Evolutionary conservation across 2,329 filamentous ascomycete species (phyloP), one percentile per base, ranked within the genome.

Genomic region (Aspergillus japonicus): DNA sequence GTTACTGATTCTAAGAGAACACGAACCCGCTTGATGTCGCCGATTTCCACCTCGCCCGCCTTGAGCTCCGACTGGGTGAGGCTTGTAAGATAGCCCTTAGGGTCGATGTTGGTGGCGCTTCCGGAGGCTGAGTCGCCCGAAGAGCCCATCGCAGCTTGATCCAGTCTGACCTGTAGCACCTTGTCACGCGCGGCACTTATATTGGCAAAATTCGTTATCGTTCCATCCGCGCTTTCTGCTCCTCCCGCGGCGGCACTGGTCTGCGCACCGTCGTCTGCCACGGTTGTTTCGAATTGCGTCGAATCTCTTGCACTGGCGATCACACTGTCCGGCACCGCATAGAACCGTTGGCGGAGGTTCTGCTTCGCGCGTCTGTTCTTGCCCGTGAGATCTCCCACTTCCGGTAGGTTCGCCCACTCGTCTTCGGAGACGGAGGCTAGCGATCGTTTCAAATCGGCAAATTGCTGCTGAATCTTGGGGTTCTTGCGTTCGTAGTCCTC

Each of bases 401-500:
- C 96, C 5, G 95, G 96, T 47, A 99, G 82, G 69, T 88, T 96
- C 44, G 92, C 92, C 95, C 95, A 99, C 69, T 99, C 93, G 63
- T 99, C 94, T 73, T 98, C 94, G 48, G 91, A 90, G 29, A 99
- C 90, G 5, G 88, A 90, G 47, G 90, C 89, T 42, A 99, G 84
- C 5, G 91, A 92, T 71, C 96, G 87, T 78, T 99, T 99, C 54
- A 98, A 80, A 69, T 98, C 95, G 73, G 93, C 92, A 75, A 99
- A 99, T 76, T 99, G 95, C 68, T 97, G 91, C 73, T 96, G 91
- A 55, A 99, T 97, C 78, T 98, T 99, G 14, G 95, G 95, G 74
- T 99, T 98, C 75, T 96, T 94, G 68, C 89, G 88, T 80, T 99
- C 94, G 83, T 96, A 96, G 71, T 98, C 93, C 73, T 96, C 92